Conservation (phyloP, 805 yeast species). For the Metschnikowia aberdeeniae region DNA sequence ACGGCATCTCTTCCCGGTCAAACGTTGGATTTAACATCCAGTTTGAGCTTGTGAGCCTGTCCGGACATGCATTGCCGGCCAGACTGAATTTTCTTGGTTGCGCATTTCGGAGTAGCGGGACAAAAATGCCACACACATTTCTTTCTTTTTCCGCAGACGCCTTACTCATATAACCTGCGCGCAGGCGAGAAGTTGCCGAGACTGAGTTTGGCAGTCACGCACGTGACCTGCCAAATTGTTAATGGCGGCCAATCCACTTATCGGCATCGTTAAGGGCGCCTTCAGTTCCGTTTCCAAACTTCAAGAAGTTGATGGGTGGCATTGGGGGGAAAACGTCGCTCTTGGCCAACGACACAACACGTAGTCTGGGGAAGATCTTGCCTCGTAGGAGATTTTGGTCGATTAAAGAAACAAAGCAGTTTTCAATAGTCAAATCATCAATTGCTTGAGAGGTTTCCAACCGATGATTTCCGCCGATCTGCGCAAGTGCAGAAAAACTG, state of each 20-base stretch:
- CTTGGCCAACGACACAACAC: slow-evolving; percentile 40
- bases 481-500: slow-evolving; percentile 8
- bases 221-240: not conserved
- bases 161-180: not conserved
- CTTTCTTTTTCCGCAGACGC: slow-evolving; percentile 1
- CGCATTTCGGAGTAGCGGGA: slow-evolving; percentile 6
- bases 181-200: not conserved
- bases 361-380: slow-evolving; percentile 40
- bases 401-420: slow-evolving; percentile 46
- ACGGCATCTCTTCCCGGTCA: no score
- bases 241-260: slow-evolving; percentile 15
- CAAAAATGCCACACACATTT: slow-evolving; percentile 2
- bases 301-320: slow-evolving; percentile 18
- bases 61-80: not conserved
- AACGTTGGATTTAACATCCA: no score
- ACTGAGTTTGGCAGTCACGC: not conserved
- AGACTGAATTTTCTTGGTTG: not conserved
- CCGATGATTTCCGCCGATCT: not conserved
- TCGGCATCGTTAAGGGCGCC: slow-evolving; percentile 11
- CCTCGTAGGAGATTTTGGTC: slow-evolving; percentile 54
- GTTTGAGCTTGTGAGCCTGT: not conserved
- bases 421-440: slow-evolving; percentile 46
- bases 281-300: slow-evolving; percentile 16
- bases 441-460: slow-evolving; percentile 5
- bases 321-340: slow-evolving; percentile 39